These are phyloP conservation scores for Xylaria sp. DNA, from an alignment of 2,329 filamentous ascomycete species.

Conservation along the genomic window DNA sequence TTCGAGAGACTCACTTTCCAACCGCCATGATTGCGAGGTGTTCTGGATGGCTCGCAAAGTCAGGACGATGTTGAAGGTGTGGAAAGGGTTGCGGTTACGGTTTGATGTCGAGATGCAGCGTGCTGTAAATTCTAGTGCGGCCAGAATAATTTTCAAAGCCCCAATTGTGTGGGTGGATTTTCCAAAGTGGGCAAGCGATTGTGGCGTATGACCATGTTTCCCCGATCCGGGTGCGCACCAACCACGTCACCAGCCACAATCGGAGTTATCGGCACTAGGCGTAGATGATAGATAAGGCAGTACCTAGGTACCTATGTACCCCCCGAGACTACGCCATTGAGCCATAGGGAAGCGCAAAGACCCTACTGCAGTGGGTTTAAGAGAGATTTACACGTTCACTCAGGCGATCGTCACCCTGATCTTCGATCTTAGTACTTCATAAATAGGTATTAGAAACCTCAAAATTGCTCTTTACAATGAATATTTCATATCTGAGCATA, in stretches of 20 bases:
- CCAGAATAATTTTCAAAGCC: conserved; percentile 48
- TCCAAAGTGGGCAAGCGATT: conserved; percentile 42
- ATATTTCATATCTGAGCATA: neutral
- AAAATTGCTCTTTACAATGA: neutral
- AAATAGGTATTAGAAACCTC: neutral
- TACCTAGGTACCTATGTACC: neutral
- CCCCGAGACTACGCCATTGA: neutral
- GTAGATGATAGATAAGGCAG: neutral
- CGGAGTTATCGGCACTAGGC: neutral
- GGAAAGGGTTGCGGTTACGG: conserved; percentile 45
- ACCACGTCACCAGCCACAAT: conserved; percentile 33
- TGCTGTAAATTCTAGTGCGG: conserved; percentile 47
- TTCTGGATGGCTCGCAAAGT: conserved; percentile 52
- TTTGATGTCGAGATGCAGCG: conserved; percentile 47
- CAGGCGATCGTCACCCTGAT: neutral
- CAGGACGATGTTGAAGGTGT: conserved; percentile 49
- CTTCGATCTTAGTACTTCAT: neutral
- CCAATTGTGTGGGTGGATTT: conserved; percentile 47
- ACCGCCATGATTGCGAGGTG: conserved; percentile 81
- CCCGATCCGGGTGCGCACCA: conserved; percentile 27
- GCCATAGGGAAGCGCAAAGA: neutral
- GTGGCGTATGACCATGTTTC: conserved; percentile 33
- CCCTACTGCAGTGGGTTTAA: neutral
- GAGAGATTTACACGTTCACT: neutral
- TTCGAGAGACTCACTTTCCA: conserved; percentile 71